phyloP scores from a whole-genome alignment of 257 asterid genomes.

The Vinca minor region DNA sequence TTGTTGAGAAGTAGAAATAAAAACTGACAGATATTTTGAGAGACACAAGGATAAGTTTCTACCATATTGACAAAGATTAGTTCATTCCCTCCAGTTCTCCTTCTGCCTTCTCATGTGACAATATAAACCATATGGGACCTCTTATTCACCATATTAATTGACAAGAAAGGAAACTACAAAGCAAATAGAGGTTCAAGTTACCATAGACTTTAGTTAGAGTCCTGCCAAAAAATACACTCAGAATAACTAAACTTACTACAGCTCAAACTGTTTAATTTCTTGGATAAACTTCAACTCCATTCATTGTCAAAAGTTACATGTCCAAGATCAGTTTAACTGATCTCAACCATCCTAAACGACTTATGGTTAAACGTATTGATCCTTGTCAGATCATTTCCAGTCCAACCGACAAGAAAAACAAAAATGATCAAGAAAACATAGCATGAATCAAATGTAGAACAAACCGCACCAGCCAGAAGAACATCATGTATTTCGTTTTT shows the following conservation, averaged over 20 bases:
- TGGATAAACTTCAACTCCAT: not conserved
- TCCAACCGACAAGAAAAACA: not conserved
- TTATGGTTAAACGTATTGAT: not conserved
- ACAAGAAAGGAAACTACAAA: not conserved
- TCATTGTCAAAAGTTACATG: not conserved
- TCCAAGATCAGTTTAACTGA: not conserved
- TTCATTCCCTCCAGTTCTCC: not conserved
- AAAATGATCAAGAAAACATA: not conserved
- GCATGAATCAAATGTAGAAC: not conserved
- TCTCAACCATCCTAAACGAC: not conserved
- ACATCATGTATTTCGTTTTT: not conserved
- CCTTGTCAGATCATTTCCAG: not conserved
- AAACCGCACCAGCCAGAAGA: not conserved
- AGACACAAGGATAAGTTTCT: too few species aligned
- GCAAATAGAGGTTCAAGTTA: not conserved
- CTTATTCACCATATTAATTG: not conserved
- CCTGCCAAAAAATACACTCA: not conserved
- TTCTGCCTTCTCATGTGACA: not conserved
- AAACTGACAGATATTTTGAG: not conserved
- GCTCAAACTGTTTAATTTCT: not conserved
- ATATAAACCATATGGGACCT: not conserved
- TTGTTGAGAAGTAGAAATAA: not conserved
- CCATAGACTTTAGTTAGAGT: not conserved
- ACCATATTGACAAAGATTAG: not conserved
- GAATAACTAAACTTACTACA: not conserved